Evolutionary conservation across 345 rosid species (phyloP), one percentile per base, ranked within the genome.

Genomic region (Reutealis trisperma): DNA sequence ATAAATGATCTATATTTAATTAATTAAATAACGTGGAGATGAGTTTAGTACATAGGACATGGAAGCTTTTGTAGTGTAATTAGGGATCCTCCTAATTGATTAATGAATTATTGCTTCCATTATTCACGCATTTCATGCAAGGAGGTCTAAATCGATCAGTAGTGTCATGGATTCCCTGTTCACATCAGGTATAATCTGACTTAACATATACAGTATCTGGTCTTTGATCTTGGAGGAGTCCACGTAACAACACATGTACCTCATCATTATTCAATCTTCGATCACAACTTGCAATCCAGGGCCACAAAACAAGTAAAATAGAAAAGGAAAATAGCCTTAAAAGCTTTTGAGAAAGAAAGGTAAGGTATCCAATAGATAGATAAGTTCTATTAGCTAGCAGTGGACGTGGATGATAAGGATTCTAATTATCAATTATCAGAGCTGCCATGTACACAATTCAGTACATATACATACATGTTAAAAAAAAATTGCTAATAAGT

Each of bases 321-420:
- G 15, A 58, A 37, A 7, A 64, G n/a, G 37, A 62, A 78, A 18
- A 2, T 9, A 70, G 47, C 49, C 70, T 37, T 47, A 42, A 55
- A 75, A 77, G 73, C 76, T 82, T 68, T 63, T 74, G 81, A 82
- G 71, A 71, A 18, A 18, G 81, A 83, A 75, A 76, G 70, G 78
- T 58, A 47, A 61, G 49, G 19, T 9, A 69, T 34, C 5, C 5
- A 9, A 42, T 66, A 42, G 47, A 65, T 27, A 60, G 65, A 81
- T 63, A 78, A 72, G 62, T 81, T 77, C 73, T 70, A 51, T 52
- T 57, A 63, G 57, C 10, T 41, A 67, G 57, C 10, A 41, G 32
- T 68, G 75, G 75, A 72, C 75, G 82, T 79, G 86, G 89, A 86
- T 84, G 87, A 86, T 86, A 86, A 82, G 85, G 83, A 82, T 81